Percentiles rank a stretch among this genome's conserved stretches.
phyloP scores from a whole-genome alignment of 139 green algal genomes.

The Astrephomene gubernaculifera region DNA sequence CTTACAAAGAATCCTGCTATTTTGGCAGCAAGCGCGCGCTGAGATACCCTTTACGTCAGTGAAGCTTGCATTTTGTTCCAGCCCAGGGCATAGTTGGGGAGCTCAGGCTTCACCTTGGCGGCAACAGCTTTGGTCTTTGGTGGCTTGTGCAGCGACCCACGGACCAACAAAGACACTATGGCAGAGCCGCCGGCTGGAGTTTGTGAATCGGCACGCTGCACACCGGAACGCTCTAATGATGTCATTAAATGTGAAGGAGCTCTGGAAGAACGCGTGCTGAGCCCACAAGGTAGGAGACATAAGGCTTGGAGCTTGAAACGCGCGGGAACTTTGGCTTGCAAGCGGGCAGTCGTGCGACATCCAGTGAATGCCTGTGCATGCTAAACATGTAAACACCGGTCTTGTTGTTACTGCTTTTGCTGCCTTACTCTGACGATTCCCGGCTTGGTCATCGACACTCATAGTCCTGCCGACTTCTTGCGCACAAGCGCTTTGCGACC shows the following conservation, averaged over 20 bases:
- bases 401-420: neutral
- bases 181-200: neutral
- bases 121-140: too few relatives aligned
- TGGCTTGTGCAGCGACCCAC: constrained; percentile 24
- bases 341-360: too few relatives aligned
- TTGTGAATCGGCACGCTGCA: neutral
- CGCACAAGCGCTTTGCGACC: neutral
- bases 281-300: neutral
- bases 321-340: too few relatives aligned
- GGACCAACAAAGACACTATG: neutral
- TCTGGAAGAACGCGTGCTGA: neutral
- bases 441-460: neutral
- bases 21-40: too few relatives aligned
- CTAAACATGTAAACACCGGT: neutral
- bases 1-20: too few relatives aligned
- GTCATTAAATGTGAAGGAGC: neutral
- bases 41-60: neutral
- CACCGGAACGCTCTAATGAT: neutral
- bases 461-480: neutral
- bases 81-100: neutral
- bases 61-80: neutral
- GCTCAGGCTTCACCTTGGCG: neutral
- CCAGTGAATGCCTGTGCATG: too few relatives aligned
- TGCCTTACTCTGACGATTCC: neutral
- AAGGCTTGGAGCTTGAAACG: neutral